Evolutionary conservation across 2,329 filamentous ascomycete genomes (phyloP), one percentile per base, ranked within the genome.

Genomic region (Ceratocystis cubensis): DNA sequence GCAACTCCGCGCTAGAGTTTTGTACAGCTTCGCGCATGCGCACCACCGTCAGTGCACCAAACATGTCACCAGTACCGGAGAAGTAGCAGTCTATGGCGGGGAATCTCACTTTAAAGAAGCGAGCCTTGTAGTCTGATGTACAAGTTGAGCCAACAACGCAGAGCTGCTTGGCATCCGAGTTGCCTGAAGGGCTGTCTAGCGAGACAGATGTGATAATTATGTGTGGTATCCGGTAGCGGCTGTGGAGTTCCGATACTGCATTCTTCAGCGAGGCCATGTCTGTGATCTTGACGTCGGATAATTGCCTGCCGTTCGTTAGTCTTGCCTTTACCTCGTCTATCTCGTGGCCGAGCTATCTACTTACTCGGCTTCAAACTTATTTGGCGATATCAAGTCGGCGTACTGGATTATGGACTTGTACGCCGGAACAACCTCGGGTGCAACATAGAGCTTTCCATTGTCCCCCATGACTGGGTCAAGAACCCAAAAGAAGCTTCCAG

Each of bases 401-500:
- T 93, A 82, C 45, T 81, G 81, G 25, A 97, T 79, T 67, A 96
- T 80, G 28, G 80, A 80, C 76, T 91, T 93, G 76, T 97, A 99
- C 15, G 89, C 91, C 0, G 92, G 92, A 17, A 97, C 89, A 2
- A 96, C 91, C 70, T 96, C 91, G 71, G 93, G 87, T 5, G 88
- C 89, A 6, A 99, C 93, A 73, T 99, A 99, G 13, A 99, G 80
- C 70, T 83, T 85, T 63, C 91, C 94, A 72, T 96, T 91, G 74
- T 99, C 94, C 37, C 94, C 94, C 94, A 99, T 99, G 61, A 99
- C 94, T 0, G 95, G 94, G 75, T 99, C 94, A 30, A 99, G 82
- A 2, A 96, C 90, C 93, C 93, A 97, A 77, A 97, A 97, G 78
- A 97, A 96, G 59, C 82, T 85, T 0, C 91, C 89, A 0, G 88